These are phyloP conservation scores for Phalaenopsis equestris DNA, from an alignment of 106 monocot species.

Conservation along the genomic window DNA sequence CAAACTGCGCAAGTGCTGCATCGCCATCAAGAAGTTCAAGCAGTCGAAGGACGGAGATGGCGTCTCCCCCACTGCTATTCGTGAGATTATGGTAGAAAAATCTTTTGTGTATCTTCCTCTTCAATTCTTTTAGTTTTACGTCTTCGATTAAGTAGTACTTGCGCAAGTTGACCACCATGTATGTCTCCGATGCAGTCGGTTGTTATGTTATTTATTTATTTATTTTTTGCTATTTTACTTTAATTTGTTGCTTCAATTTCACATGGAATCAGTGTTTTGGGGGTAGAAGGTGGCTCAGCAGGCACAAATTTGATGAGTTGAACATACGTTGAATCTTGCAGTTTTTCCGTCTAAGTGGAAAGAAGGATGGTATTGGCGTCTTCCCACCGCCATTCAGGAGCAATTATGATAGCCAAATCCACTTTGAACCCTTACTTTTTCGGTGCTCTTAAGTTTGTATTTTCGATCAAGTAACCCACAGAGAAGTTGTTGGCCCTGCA, in stretches of 20 bases:
- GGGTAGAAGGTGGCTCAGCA: not conserved
- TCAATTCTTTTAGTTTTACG: not conserved
- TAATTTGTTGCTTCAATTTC: not conserved
- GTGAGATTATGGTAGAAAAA: slow-evolving; percentile 88
- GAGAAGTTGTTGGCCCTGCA: too few relatives aligned
- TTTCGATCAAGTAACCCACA: too few relatives aligned
- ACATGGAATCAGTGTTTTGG: not conserved
- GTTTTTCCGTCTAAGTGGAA: not conserved
- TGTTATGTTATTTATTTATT: not conserved
- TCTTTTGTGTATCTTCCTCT: not conserved
- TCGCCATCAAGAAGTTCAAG: slow-evolving; percentile 99
- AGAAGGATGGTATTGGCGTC: not conserved
- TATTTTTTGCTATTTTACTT: not conserved
- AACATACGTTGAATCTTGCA: not conserved
- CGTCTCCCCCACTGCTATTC: slow-evolving; percentile 96
- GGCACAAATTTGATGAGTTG: not conserved
- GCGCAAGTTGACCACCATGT: not conserved
- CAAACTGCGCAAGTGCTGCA: slow-evolving; percentile 53
- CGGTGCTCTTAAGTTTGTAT: too few relatives aligned
- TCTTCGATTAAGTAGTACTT: not conserved
- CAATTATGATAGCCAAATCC: too few relatives aligned
- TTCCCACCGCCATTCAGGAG: too few relatives aligned
- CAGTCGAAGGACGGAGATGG: slow-evolving; percentile 99
- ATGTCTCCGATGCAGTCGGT: not conserved
- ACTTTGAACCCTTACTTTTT: too few relatives aligned